A percentile compares a stretch with the other conserved stretches of the same genome.
Evolutionary conservation across 805 yeast genomes (phyloP).

Genomic region (Spathaspora passalidarum): DNA sequence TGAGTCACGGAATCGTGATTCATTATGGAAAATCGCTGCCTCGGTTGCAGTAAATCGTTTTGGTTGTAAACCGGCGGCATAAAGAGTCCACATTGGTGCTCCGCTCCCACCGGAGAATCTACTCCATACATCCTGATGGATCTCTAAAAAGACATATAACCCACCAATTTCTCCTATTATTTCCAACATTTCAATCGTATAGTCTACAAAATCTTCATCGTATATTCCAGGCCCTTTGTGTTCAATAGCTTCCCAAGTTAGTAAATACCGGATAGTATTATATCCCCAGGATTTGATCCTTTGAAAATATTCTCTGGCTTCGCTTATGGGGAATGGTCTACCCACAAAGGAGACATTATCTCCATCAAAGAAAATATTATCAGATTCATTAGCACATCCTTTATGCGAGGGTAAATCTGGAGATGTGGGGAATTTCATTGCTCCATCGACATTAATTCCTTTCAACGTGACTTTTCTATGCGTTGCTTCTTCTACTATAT

Average conservation of each 20-base stretch:
- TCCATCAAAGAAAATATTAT: constrained; percentile 60
- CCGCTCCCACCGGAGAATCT: constrained; percentile 88
- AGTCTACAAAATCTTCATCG: constrained; percentile 73
- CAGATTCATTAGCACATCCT: constrained; percentile 32
- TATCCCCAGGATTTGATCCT: constrained; percentile 80
- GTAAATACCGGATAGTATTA: constrained; percentile 70
- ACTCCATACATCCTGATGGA: constrained; percentile 95
- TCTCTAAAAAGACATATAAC: constrained; percentile 75
- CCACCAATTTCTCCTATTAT: constrained; percentile 65
- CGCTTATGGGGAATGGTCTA: constrained; percentile 73
- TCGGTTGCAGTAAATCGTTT: constrained; percentile 64
- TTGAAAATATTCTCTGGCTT: constrained; percentile 64
- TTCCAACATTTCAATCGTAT: constrained; percentile 59
- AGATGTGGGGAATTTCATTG: constrained; percentile 62
- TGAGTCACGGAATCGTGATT: constrained; percentile 26
- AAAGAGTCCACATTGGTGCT: constrained; percentile 90
- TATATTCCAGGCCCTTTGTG: constrained; percentile 83
- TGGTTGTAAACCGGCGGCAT: constrained; percentile 86
- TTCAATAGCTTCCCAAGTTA: constrained; percentile 93
- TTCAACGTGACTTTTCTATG: constrained; percentile 65
- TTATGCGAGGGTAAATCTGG: constrained; percentile 49
- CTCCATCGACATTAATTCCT: constrained; percentile 81
- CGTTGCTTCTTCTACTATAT: constrained; percentile 47
- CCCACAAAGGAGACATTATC: constrained; percentile 79
- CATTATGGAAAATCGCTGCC: constrained; percentile 77